Percentiles rank a stretch among this genome's conserved stretches.
These are phyloP conservation scores for Penicillium janthinellum DNA, from an alignment of 2,329 filamentous ascomycete species.

Conservation along the genomic window DNA sequence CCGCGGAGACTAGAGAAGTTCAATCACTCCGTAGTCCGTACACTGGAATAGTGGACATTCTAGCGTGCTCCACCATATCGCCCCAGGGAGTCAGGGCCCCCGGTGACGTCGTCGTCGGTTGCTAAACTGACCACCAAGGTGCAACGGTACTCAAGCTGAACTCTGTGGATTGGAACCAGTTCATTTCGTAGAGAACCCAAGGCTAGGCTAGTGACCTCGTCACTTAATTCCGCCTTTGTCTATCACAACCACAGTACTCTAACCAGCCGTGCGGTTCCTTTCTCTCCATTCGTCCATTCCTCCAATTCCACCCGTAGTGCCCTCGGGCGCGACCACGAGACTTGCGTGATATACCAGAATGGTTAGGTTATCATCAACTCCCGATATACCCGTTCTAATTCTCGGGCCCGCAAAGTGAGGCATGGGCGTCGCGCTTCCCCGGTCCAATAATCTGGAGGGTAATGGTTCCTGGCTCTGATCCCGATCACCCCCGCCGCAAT, in stretches of 20 bases:
- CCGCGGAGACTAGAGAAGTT: background rate
- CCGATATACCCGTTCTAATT: background rate
- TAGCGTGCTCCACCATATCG: background rate
- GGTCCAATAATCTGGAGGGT: background rate
- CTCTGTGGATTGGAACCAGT: background rate
- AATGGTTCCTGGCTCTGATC: background rate
- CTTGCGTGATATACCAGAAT: background rate
- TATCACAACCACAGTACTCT: too few relatives aligned
- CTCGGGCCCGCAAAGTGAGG: background rate
- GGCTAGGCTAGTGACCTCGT: background rate
- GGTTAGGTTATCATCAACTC: background rate
- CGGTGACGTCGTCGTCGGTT: background rate
- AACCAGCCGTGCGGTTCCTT: background rate
- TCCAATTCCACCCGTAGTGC: background rate
- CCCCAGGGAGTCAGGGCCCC: background rate
- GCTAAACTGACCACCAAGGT: background rate
- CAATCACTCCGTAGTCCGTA: too few relatives aligned
- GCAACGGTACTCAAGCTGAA: too few relatives aligned
- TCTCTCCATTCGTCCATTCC: background rate
- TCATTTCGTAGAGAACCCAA: background rate
- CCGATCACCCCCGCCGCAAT: background rate
- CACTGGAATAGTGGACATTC: background rate
- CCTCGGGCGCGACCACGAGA: background rate
- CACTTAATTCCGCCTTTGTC: too few relatives aligned
- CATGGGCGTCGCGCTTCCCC: background rate